A percentile compares a stretch with the other conserved stretches of the same genome.
Evolutionary conservation across 2,329 filamentous ascomycete genomes (phyloP).

Genomic region (Ophiostoma quercus): DNA sequence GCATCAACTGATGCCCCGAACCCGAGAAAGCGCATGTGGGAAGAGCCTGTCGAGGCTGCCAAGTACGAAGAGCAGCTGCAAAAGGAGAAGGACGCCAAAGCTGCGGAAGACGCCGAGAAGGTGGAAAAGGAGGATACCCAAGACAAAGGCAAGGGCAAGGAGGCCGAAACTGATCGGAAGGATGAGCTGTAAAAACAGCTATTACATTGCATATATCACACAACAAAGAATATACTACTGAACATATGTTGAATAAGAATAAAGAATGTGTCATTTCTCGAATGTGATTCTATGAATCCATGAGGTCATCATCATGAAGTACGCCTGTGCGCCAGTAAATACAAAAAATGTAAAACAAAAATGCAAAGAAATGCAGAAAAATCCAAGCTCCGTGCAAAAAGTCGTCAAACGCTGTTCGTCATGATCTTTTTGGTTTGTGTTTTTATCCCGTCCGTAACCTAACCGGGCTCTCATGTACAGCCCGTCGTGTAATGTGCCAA

Average conservation of each 20-base stretch:
- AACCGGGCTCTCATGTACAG: slow-evolving; percentile 9
- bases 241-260: neutral
- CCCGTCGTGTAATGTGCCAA: neutral
- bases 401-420: slow-evolving; percentile 16
- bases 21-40: slow-evolving; percentile 59
- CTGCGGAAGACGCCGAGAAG: neutral
- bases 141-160: slow-evolving; percentile 16
- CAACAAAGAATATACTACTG: neutral
- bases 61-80: slow-evolving; percentile 25
- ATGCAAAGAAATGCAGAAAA: neutral
- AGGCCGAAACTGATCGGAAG: neutral
- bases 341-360: slow-evolving; percentile 11
- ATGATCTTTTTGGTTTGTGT: slow-evolving; percentile 14
- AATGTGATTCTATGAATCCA: neutral
- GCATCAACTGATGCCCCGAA: slow-evolving; percentile 38
- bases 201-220: neutral
- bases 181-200: slow-evolving; percentile 11
- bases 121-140: neutral
- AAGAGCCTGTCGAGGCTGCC: slow-evolving; percentile 38
- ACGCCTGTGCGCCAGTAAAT: slow-evolving; percentile 12
- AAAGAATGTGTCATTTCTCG: neutral
- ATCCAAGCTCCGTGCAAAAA: slow-evolving; percentile 1
- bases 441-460: slow-evolving; percentile 15
- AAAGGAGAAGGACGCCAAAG: slow-evolving; percentile 12
- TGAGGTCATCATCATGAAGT: slow-evolving; percentile 4